Base-by-base conservation (phyloP, 768 basidiomycete species). In the Cyclocybe aegerita region DNA sequence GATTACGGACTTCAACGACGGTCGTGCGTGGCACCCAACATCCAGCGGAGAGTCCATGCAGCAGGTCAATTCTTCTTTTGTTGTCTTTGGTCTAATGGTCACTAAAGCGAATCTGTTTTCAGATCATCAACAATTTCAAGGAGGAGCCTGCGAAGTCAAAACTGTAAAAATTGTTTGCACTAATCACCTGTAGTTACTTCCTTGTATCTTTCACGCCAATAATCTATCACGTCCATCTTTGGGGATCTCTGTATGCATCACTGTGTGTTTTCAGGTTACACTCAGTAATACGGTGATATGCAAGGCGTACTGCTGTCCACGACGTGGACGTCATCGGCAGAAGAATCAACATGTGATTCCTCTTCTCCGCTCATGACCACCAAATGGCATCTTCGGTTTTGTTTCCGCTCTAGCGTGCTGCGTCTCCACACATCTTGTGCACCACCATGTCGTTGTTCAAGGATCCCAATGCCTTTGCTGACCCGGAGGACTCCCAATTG, bases 1-100 rank as follows among this genome's bases (percentile, higher is more conserved):
- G 44, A 89, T 98, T 66, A 96, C 90, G 17, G 75, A 82, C 65
- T 99, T 98, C 63, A 90, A 86, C 58, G 90, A 93, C 61, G 87
- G 82, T 3, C 83, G 89, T 23, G 81, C 93, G 9, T 95, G 92
- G 9, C 72, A 97, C 69, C 97, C 95, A 0, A 62, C 78, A 5
- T 80, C 85, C 7, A 77, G 85, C 5, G 72, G 80, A 29, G 94
- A 98, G 63, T 81, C 91, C 33, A 75, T 94, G 59, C 79, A 87
- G 66, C 85, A 88, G 70, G 84, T 88, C 30, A 4, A 69, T 8
- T 7, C 30, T 44, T 7, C 5, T 4, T 15, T 12, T 2, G 30
- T 46, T 15, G 37, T 34, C 12, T 38, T 38, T 38, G 46, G 50
- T 46, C 49, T 32, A 36, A 3, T 9, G 3, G 7, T 5, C 23